Evolutionary conservation across 2,329 filamentous ascomycete species (phyloP).

Genomic region (Neocatenulostroma microsporum): DNA sequence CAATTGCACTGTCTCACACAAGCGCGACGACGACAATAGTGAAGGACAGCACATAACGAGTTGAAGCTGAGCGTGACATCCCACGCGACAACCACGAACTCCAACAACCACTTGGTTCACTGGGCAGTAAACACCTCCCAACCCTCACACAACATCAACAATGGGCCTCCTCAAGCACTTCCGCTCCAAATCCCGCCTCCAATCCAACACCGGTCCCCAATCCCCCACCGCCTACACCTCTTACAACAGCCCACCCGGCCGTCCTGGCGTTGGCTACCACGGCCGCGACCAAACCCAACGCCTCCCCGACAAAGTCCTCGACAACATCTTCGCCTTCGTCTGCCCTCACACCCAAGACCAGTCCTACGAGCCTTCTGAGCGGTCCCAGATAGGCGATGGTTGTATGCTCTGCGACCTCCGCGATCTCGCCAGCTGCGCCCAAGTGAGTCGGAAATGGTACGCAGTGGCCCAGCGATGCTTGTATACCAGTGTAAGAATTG

Average conservation of each 20-base stretch:
- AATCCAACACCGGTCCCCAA: constrained; percentile 28
- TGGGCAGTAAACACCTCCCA: no score
- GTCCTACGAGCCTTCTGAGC: constrained; percentile 74
- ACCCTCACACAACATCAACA: no score
- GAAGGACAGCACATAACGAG: no score
- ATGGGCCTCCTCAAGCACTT: constrained; percentile 47
- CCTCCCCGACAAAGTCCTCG: constrained; percentile 62
- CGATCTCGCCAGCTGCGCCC: constrained; percentile 72
- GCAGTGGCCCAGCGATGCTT: constrained; percentile 48
- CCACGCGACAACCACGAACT: no score
- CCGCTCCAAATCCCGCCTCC: constrained; percentile 36
- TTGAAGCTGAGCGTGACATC: no score
- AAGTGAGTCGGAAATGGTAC: constrained; percentile 67
- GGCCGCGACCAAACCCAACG: constrained; percentile 36
- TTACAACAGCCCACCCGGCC: constrained; percentile 12
- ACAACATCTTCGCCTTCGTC: constrained; percentile 69
- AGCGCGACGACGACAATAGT: no score
- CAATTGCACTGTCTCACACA: no score
- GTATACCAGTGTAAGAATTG: constrained; percentile 84
- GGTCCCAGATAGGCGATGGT: constrained; percentile 65
- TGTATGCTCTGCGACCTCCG: constrained; percentile 94
- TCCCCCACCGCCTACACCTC: constrained; percentile 21
- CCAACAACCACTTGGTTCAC: no score
- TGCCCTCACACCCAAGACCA: constrained; percentile 76
- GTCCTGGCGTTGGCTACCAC: no score